These are phyloP conservation scores for Thalia dealbata DNA, from an alignment of 176 grass and related monocot genomes.

Conservation along the genomic window DNA sequence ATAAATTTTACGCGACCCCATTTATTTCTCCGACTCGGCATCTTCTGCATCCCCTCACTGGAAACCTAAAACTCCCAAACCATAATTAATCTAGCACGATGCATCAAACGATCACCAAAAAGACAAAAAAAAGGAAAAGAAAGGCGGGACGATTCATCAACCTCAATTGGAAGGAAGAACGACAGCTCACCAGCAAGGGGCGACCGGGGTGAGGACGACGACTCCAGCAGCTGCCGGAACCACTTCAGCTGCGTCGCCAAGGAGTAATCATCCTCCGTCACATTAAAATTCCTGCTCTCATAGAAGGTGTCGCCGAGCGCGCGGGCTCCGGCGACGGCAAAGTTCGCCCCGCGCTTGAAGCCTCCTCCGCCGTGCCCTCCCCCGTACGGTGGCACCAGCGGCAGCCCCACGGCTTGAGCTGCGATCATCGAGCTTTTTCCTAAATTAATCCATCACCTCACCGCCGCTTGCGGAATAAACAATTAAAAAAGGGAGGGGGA, in stretches of 20 bases:
- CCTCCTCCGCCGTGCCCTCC: constrained; percentile 16
- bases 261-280: background rate
- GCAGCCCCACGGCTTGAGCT: constrained; percentile 38
- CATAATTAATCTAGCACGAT: too few species aligned
- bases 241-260: constrained; percentile 30
- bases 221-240: constrained; percentile 39
- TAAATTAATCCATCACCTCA: background rate
- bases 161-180: background rate
- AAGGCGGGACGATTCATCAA: too few species aligned
- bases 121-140: too few species aligned
- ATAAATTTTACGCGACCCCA: too few species aligned
- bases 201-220: background rate
- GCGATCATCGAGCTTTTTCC: background rate
- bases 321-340: constrained; percentile 32
- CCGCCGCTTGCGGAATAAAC: background rate
- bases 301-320: constrained; percentile 29
- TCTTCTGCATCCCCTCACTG: too few species aligned
- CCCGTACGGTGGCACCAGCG: constrained; percentile 29
- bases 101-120: too few species aligned
- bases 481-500: background rate
- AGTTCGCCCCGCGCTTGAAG: constrained; percentile 48
- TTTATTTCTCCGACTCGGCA: too few species aligned
- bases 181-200: background rate
- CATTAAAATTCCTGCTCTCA: background rate
- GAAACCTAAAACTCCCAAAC: too few species aligned